Evolutionary conservation across 306 rosid species (phyloP), one percentile per base, ranked within the genome.

Genomic region (Dalbergia oliveri): DNA sequence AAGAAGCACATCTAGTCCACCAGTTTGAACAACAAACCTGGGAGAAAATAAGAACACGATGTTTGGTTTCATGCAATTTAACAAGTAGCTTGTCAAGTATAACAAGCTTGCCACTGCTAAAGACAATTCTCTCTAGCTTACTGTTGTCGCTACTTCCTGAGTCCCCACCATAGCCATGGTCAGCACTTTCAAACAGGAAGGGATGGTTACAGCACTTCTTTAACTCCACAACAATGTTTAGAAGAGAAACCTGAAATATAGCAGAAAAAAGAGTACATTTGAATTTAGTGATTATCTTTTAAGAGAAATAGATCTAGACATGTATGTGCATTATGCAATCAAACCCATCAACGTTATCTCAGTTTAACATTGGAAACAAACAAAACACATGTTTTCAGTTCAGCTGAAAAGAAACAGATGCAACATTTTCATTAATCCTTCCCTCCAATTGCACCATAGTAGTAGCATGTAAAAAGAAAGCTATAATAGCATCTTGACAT

Each of bases 151-250:
- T 80, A 63, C 83, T 85, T 64, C 84, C 89, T 0, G 91, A 88
- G 85, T 91, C 89, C 79, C 98, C 98, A 65, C 99, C 99, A 88
- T 96, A 96, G 84, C 99, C 99, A 90, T 96, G 97, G 88, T 96
- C 99, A 60, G 99, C 99, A 86, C 99, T 96, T 87, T 96, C 98
- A 82, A 96, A 96, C 72, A 96, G 89, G 86, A 96, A 96, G 72
- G 99, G 99, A 86, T 96, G 99, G 74, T 96, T 96, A 89, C 99
- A 96, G 89, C 99, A 96, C 85, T 96, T 96, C 89, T 96, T 96
- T 84, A 96, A 85, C 89, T 96, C 99, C 44, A 96, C 99, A 84
- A 96, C 99, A 86, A 96, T 89, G 86, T 96, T 96, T 76, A 96
- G 85, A 77, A 96, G 95, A 31, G 99, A 96, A 83, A 96, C 99